Base-by-base conservation (phyloP, 257 asterid species). In the Capsicum baccatum region DNA sequence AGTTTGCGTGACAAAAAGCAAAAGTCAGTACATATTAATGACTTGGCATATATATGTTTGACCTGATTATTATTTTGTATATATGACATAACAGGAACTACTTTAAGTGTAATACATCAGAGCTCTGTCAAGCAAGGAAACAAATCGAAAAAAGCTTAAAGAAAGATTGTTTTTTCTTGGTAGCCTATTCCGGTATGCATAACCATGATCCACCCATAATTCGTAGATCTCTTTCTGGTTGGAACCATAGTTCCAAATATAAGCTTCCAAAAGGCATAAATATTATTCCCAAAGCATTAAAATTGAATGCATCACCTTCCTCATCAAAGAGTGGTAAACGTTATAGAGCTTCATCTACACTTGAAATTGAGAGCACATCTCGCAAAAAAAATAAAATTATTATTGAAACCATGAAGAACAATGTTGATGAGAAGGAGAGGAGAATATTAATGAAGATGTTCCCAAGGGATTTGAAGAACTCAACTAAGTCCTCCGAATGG, bases 211-310 rank as follows among this genome's bases (percentile, higher is more conserved):
- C 91, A 8, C 96, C 97, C 7, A 79, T 88, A 6, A 92, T 90
- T 83, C 91, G 96, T 87, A 92, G 90, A 90, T 90, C 93, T 2
- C 93, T 92, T 55, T 86, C 97, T 62, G 97, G 92, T 1, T 89
- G 88, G 14, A 15, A 3, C 19, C 87, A 94, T 56, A 69, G 62
- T 6, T 2, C 67, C 13, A 60, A n/a, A 60, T 0, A 19, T 0
- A 58, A 58, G 63, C 63, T 58, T 8, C 63, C 63, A 1, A 58
- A 58, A 58, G 63, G 63, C 21, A 58, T 58, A 58, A 58, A 58
- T n/a, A 58, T 16, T 58, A 21, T 58, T 7, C 63, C 63, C 16
- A 52, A 13, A 52, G 56, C 56, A 8, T 50, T 50, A 52, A 52
- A 1, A 12, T 52, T 52, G 10, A 8, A 9, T 52, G 1, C 14